A percentile compares a stretch with the other conserved stretches of the same genome.
Evolutionary conservation across 768 basidiomycete species (phyloP).

Genomic region (Kwoniella sp.): DNA sequence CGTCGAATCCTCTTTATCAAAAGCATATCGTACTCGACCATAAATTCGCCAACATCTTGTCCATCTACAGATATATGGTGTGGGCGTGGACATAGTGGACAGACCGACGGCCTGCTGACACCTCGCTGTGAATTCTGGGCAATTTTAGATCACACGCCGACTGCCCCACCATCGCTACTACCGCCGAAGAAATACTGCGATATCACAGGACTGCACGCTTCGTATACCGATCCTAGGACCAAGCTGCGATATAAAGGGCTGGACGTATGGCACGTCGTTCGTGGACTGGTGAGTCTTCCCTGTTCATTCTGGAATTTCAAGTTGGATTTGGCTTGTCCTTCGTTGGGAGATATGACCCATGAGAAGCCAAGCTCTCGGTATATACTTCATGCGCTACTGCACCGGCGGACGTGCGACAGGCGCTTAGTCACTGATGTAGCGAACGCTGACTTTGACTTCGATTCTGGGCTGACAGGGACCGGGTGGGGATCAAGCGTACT

Average conservation of each 20-base stretch:
- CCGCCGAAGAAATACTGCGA: conserved; percentile 60
- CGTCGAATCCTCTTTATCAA: no score
- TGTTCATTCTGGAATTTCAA: not conserved
- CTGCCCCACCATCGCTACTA: conserved; percentile 56
- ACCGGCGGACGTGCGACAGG: no score
- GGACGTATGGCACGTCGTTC: conserved; percentile 57
- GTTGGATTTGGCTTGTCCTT: no score
- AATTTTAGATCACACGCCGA: conserved; percentile 49
- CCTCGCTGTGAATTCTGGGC: not conserved
- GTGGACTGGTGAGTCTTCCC: conserved; percentile 48
- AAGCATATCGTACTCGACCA: no score
- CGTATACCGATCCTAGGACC: conserved; percentile 57
- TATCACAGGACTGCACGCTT: conserved; percentile 58
- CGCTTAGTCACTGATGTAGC: not conserved
- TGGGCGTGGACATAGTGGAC: not conserved
- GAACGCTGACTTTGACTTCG: not conserved
- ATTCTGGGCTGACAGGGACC: conserved; percentile 39
- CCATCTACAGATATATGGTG: no score
- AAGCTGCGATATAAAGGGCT: conserved; percentile 57
- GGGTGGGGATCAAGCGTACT: conserved; percentile 54
- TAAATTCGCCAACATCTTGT: no score
- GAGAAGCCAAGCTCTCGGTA: no score
- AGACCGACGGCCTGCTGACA: not conserved
- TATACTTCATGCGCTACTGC: no score
- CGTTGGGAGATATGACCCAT: no score